Conservation (phyloP, 2,329 filamentous ascomycete species). For the Rosellinia necatrix region DNA sequence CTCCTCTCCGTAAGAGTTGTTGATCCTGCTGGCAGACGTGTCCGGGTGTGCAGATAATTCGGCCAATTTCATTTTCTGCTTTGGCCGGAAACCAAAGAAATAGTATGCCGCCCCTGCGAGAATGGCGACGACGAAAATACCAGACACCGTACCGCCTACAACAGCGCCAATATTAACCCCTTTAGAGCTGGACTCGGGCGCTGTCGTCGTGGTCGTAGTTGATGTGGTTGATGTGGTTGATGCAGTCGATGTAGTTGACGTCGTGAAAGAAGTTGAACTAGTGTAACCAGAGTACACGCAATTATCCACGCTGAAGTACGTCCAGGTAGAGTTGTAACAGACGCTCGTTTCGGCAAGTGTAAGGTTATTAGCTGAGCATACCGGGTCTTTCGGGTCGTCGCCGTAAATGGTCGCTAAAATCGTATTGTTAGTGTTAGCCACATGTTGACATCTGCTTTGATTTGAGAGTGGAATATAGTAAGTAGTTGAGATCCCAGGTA, state of each 20-base stretch:
- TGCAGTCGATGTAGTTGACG: background rate
- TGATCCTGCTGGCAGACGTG: background rate
- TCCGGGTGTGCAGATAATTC: background rate
- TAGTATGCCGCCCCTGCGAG: constrained; percentile 7
- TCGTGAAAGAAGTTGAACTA: background rate
- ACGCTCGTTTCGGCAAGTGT: constrained; percentile 1
- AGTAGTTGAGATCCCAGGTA: too few relatives aligned
- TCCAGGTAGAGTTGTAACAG: constrained; percentile 23
- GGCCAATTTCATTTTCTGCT: constrained; percentile 13
- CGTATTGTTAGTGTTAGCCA: constrained; percentile 11
- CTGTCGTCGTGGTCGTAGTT: background rate
- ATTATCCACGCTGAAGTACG: constrained; percentile 21
- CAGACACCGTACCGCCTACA: constrained; percentile 17
- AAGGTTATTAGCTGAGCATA: constrained; percentile 16
- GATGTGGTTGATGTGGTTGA: background rate
- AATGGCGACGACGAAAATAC: constrained; percentile 13
- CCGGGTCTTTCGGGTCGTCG: constrained; percentile 8
- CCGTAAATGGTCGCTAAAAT: constrained; percentile 24
- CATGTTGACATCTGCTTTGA: background rate
- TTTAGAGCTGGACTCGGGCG: background rate
- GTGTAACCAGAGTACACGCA: background rate
- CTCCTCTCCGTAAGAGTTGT: background rate
- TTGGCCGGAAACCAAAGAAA: constrained; percentile 24
- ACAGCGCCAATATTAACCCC: constrained; percentile 17
- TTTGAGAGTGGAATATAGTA: background rate